These are phyloP conservation scores for Artemisia annua DNA, from an alignment of 129 eudicot genomes.

Conservation along the genomic window DNA sequence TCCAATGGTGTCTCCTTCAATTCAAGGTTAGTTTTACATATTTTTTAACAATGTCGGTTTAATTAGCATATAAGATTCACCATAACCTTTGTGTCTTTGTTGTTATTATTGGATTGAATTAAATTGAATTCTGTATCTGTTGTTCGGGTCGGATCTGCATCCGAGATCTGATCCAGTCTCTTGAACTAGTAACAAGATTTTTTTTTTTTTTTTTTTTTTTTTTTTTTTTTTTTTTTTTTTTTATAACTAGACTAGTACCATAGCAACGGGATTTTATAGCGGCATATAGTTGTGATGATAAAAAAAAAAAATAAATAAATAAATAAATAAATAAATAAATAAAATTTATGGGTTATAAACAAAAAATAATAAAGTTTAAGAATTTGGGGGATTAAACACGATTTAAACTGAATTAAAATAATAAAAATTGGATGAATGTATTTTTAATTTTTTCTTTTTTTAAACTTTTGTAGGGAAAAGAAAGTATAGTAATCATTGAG, in stretches of 20 bases:
- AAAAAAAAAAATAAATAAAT: no score
- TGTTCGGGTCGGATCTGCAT: conserved; percentile 6
- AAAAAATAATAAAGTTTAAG: no score
- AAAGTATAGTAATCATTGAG: neutral
- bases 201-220: no score
- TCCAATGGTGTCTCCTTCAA: conserved; percentile 18
- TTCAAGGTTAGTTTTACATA: conserved; percentile 32
- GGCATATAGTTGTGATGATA: no score
- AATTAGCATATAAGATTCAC: neutral
- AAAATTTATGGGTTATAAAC: no score
- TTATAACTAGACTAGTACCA: no score
- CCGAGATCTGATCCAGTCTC: conserved; percentile 1
- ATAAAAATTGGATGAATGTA: conserved; percentile 6
- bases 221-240: no score
- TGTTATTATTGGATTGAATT: no score
- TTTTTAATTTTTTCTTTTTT: neutral
- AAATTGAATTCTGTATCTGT: neutral
- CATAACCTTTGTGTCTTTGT: conserved; percentile 22
- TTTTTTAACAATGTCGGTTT: conserved; percentile 17
- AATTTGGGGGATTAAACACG: no score
- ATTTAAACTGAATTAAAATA: no score
- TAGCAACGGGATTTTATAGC: no score
- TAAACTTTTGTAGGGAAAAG: neutral
- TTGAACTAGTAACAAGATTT: neutral
- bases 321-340: no score